Evolutionary conservation across 2,329 filamentous ascomycete species (phyloP), one percentile per base, ranked within the genome.

Genomic region (Sclerotinia sclerotiorum): DNA sequence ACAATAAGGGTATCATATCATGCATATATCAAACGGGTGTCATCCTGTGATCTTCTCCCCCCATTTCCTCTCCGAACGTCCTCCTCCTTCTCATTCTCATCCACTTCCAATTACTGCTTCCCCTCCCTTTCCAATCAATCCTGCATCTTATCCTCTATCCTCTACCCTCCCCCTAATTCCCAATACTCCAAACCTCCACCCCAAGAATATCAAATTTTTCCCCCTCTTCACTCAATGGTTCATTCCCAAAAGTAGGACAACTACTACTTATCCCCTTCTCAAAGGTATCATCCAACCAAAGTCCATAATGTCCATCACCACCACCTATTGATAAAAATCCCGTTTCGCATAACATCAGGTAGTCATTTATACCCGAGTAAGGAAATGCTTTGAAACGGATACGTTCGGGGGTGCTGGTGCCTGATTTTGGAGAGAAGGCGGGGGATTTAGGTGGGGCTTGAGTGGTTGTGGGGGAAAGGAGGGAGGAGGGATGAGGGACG

Each of bases 341-440:
- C 3, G 87, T 84, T 80, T 98, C 93, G 80, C 94, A 98, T 76
- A 96, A 91, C 73, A 98, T 95, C 82, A 94, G 93, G 78, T 97
- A 99, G 79, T 98, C 95, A 78, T 99, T 98, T 52, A 97, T 87
- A 6, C 95, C 95, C 68, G 91, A 96, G 77, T 97, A 98, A 0
- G 94, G 94, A 75, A 98, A 99, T 0, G 94, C 94, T 80, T 97
- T 97, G 85, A 99, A 99, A 27, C 95, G 88, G 73, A 98, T 92
- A 35, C 88, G 85, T 70, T 94, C 91, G 5, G 88, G 86, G 5
- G 88, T 87, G 35, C 83, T 85, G 1, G 85, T 75, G 6, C 72
- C 74, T 10, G 76, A 75, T 70, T 42, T 51, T 44, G 55, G 55
- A 17, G 66, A 73, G 69, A 70, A 73, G 39, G 39, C 39, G 66